Base-by-base conservation (phyloP, 306 rosid genomes). In the Datisca glomerata region DNA sequence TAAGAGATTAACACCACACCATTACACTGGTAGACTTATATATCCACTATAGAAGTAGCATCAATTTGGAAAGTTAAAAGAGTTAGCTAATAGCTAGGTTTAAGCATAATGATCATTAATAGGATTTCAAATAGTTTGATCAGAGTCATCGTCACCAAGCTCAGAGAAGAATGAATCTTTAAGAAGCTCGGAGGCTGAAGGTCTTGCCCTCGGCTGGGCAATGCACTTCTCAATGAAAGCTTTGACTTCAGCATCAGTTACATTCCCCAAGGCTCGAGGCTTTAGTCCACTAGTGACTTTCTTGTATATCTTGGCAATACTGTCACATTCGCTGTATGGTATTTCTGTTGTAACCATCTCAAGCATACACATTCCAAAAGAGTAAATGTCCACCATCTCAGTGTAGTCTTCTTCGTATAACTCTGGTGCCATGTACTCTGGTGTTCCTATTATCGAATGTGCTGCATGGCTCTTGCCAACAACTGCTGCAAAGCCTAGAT, bases 361-460 rank as follows among this genome's bases (percentile, higher is more conserved):
- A 25, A 87, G 94, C 71, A 87, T 57, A 66, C 97, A 87, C 93
- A 82, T 59, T 14, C 82, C 94, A 18, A 87, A 87, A 5, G 97
- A 87, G 73, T 87, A 87, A 45, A 87, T 79, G 67, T 87, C 94
- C 60, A 87, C 94, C 93, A 87, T 76, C 66, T 87, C 97, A 12
- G 94, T 87, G 68, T 87, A 87, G 53, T 83, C 87, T 65, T 79
- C 97, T 40, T 87, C 94, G 1, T 82, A 82, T 43, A 87, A 73
- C 80, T 87, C 94, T 0, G 97, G 97, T 16, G 97, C 97, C 94
- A 87, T 82, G 43, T 64, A 87, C 59, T 87, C 97, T 0, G 94
- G 94, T 21, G 96, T 87, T 51, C 96, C 96, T 36, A 87, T 23
- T 37, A 87, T 56, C 12, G 94, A 76, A 67, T 87, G 94, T 8